Evolutionary conservation across 495 filamentous ascomycete genomes (phyloP).

Genomic region (Penicillium cosmopolitanum): DNA sequence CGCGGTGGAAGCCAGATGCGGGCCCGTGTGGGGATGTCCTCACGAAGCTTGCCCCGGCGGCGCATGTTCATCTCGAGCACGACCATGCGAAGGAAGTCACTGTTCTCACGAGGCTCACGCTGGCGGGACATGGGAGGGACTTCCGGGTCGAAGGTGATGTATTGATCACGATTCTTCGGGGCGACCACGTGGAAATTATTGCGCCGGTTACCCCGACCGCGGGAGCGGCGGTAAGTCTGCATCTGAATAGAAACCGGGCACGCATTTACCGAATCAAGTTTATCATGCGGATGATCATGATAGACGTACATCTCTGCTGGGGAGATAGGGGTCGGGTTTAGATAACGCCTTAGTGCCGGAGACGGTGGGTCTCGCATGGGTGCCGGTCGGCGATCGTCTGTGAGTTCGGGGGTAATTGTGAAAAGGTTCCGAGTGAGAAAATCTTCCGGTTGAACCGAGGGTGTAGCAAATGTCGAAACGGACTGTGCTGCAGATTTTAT

Average conservation of each 20-base stretch:
- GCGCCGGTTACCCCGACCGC: constrained; percentile 38
- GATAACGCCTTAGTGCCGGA: constrained; percentile 85
- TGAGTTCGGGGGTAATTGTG: constrained; percentile 79
- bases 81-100: constrained; percentile 90
- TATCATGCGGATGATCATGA: constrained; percentile 47
- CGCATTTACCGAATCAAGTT: constrained; percentile 31
- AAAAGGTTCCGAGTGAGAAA: constrained; percentile 84
- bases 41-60: constrained; percentile 84
- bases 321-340: constrained; percentile 78
- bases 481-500: constrained; percentile 84
- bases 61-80: constrained; percentile 99
- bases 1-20: constrained; percentile 87
- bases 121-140: constrained; percentile 64
- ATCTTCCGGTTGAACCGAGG: constrained; percentile 81
- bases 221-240: constrained; percentile 70
- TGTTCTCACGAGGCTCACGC: constrained; percentile 89
- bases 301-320: constrained; percentile 68
- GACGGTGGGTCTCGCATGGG: constrained; percentile 74
- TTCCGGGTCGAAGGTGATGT: constrained; percentile 49
- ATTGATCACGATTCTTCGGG: constrained; percentile 33
- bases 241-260: constrained; percentile 84
- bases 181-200: constrained; percentile 37
- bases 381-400: constrained; percentile 86
- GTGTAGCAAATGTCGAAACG: constrained; percentile 73
- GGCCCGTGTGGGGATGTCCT: constrained; percentile 79